phyloP scores from a whole-genome alignment of 2,329 filamentous ascomycete species.

The Arthrinium puccinioides region DNA sequence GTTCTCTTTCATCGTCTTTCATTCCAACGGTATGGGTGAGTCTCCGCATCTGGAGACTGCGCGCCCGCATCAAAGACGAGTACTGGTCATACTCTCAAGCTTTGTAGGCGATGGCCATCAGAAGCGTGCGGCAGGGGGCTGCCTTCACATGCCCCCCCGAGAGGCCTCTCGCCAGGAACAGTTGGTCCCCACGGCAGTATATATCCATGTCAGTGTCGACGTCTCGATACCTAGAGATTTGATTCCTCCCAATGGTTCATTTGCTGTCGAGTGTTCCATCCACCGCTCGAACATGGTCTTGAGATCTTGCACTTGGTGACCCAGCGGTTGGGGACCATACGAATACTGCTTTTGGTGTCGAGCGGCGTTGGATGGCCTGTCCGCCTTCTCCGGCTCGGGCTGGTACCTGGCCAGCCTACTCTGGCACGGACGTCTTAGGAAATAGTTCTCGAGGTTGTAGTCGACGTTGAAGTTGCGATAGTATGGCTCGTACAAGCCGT shows the following conservation, averaged over 20 bases:
- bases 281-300: slow-evolving; percentile 22
- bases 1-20: no score
- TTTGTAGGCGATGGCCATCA: background rate
- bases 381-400: slow-evolving; percentile 13
- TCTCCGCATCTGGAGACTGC: no score
- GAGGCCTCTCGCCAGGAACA: background rate
- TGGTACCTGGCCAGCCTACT: slow-evolving; percentile 19
- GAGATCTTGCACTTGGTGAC: slow-evolving; percentile 20
- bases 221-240: slow-evolving; percentile 19
- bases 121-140: background rate
- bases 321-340: slow-evolving; percentile 18
- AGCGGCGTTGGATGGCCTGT: slow-evolving; percentile 7
- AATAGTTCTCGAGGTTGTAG: slow-evolving; percentile 34
- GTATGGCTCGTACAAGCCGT: slow-evolving; percentile 36
- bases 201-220: slow-evolving; percentile 23
- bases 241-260: slow-evolving; percentile 8
- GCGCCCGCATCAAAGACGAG: no score
- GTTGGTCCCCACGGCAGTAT: slow-evolving; percentile 13
- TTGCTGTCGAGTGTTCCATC: slow-evolving; percentile 14
- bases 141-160: background rate
- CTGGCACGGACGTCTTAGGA: slow-evolving; percentile 32
- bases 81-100: background rate
- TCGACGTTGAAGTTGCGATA: slow-evolving; percentile 41
- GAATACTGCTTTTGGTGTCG: slow-evolving; percentile 16
- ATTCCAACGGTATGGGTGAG: no score